Evolutionary conservation across 805 yeast genomes (phyloP), one percentile per base, ranked within the genome.

Genomic region (Dipodascopsis tothii): DNA sequence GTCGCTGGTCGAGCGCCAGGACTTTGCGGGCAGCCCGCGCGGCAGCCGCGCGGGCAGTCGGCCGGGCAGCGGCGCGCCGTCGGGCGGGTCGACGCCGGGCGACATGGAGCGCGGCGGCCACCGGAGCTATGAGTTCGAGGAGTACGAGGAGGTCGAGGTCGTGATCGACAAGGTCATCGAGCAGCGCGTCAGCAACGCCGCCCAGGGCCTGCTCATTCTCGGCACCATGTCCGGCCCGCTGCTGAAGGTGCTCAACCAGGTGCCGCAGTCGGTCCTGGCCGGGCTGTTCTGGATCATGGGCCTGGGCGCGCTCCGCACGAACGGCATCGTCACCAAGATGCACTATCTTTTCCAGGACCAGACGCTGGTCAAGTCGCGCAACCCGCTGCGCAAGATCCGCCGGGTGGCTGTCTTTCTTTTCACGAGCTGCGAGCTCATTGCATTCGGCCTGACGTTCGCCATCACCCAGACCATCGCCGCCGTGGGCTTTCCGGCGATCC

Each of bases 211-310:
- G 9, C 59, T 90, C 61, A 84, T 86, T 5, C 64, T 90, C 46
- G 92, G 84, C 0, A 79, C 87, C 67, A 92, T 90, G 97, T 66
- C 90, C 2, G 71, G 94, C 14, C 98, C 98, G 0, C 71, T 90
- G 27, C 68, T 90, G 46, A 70, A 79, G 0, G 90, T 92, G 5
- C 66, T 92, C 23, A 90, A 88, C 0, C 67, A 78, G 23, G 82
- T 90, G 21, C 98, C 98, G 0, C 96, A 90, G 60, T 92, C 94
- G 5, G 94, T 90, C 1, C 67, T 90, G 17, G 84, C 96, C 0
- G 98, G 98, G 0, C 68, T 92, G 37, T 90, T 92, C 60, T 88
- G 87, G 71, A 77, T 85, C 48, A 90, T 90, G 97, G 96, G 95
- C 0, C 39, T 46, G 4, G 42, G 81, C 1, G 95, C 95, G 0